Base-by-base conservation (phyloP, 768 basidiomycete genomes). In the Flagelloscypha sp. region DNA sequence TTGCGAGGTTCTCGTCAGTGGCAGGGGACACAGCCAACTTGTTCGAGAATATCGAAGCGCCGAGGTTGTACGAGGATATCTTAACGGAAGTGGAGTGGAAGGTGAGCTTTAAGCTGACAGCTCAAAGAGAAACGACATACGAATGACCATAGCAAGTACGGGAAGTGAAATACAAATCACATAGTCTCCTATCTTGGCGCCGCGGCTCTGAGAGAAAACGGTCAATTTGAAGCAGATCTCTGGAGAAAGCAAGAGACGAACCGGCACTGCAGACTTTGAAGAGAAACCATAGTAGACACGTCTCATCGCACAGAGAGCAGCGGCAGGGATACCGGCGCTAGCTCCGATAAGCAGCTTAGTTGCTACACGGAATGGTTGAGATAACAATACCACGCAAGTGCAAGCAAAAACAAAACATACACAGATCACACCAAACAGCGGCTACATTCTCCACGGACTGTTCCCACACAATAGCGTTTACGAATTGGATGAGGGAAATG, bases 381-480 rank as follows among this genome's bases (percentile, higher is more conserved):
- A 10, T 6, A 4, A 27, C 5, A 20, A 3, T 17, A 20, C 4
- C 22, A 11, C 17, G 15, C 4, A n/a, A 40, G 24, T 6, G 24
- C 3, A n/a, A 10, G 21, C 21, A 20, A 12, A 12, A 27, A 33
- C 20, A 40, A 16, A 9, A 50, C 70, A 40, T 35, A 76, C 75
- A 59, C 30, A 77, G 70, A 48, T 77, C 74, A 47, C 76, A 76
- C 67, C 70, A 78, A 6, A 60, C 55, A 0, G 69, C 70, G 0
- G 54, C 40, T 17, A 41, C 37, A 41, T 65, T 51, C 2, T 40
- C 40, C 16, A 47, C 35, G 16, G 50, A 60, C 10, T 53, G 43
- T 22, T 47, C 45, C 65, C 65, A 71, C n/a, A 59, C 42, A 33
- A 55, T 57, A 46, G 46, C 59, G 44, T 66, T 62, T 27, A 59